Evolutionary conservation across 2,329 filamentous ascomycete species (phyloP).

Genomic region (Ampelomyces quisqualis): DNA sequence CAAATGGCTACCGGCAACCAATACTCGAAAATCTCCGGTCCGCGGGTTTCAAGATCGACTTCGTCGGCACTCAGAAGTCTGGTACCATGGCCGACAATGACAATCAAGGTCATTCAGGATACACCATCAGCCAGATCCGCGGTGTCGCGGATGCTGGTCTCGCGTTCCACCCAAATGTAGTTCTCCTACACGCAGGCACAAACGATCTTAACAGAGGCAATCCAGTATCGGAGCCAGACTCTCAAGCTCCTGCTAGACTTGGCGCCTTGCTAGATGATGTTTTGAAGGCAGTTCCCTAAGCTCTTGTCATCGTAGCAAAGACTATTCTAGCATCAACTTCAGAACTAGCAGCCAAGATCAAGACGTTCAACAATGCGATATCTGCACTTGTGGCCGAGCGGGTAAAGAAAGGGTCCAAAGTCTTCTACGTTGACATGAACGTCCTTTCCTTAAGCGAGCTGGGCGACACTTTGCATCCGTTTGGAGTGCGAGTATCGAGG

Average conservation of each 20-base stretch:
- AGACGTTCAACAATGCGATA: conserved; percentile 30
- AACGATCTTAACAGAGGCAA: conserved; percentile 23
- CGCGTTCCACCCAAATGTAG: conserved; percentile 20
- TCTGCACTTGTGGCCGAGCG: conserved; percentile 23
- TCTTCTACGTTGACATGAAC: conserved; percentile 31
- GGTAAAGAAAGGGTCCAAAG: conserved; percentile 23
- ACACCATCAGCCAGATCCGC: conserved; percentile 35
- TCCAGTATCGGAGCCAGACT: conserved; percentile 18
- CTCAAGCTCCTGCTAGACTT: conserved; percentile 38
- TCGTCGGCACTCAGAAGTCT: conserved; percentile 32
- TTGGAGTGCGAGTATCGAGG: too few relatives aligned
- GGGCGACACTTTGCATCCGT: conserved; percentile 33
- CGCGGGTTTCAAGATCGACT: conserved; percentile 23
- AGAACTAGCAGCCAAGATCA: conserved; percentile 15
- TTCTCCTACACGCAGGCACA: conserved; percentile 25
- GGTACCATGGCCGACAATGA: conserved; percentile 38
- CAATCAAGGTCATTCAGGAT: conserved; percentile 38
- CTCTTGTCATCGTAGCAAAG: conserved; percentile 43
- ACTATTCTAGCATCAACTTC: conserved; percentile 30
- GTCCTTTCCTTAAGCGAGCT: conserved; percentile 19
- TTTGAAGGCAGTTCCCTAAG: conserved; percentile 29
- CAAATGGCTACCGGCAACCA: conserved; percentile 37
- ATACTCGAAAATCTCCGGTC: conserved; percentile 28
- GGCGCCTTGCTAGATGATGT: conserved; percentile 39
- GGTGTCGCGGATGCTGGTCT: conserved; percentile 6